Percentiles rank a stretch among this genome's conserved stretches.
Conservation (phyloP, 768 basidiomycete species). For the Symmetrospora coprosmae region DNA sequence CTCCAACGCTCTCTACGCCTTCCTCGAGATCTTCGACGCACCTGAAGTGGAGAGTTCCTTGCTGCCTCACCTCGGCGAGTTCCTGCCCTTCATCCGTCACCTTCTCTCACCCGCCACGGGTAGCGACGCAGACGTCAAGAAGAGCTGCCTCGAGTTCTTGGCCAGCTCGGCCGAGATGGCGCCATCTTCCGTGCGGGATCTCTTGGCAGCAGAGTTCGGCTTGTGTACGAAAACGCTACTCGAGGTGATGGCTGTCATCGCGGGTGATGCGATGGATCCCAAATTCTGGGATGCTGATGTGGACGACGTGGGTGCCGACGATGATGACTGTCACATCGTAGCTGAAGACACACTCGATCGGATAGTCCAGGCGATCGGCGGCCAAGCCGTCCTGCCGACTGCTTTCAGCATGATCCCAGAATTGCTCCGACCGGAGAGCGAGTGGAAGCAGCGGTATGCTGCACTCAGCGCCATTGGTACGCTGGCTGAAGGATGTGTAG, state of each 20-base stretch:
- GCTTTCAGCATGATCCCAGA: not conserved
- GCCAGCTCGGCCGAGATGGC: too few relatives aligned
- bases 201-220: too few relatives aligned
- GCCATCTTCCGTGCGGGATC: too few relatives aligned
- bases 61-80: not conserved
- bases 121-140: too few relatives aligned
- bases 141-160: too few relatives aligned
- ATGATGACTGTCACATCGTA: not conserved
- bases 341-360: slow-evolving; percentile 8
- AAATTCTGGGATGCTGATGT: slow-evolving; percentile 7
- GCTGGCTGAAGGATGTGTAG: not conserved
- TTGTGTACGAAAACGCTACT: too few relatives aligned
- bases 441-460: slow-evolving; percentile 4
- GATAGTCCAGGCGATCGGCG: not conserved
- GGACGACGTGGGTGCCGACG: not conserved
- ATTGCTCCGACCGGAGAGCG: not conserved
- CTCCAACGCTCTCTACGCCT: not conserved
- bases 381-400: not conserved
- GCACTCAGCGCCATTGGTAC: slow-evolving; percentile 12
- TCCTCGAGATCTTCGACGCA: not conserved
- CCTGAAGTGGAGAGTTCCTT: not conserved
- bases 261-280: not conserved
- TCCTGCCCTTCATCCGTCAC: not conserved
- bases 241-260: not conserved
- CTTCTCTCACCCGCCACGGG: not conserved